Evolutionary conservation across 225 moss, liverwort and hornwort species (phyloP).

Genomic region (Thuidium tamariscinum): DNA sequence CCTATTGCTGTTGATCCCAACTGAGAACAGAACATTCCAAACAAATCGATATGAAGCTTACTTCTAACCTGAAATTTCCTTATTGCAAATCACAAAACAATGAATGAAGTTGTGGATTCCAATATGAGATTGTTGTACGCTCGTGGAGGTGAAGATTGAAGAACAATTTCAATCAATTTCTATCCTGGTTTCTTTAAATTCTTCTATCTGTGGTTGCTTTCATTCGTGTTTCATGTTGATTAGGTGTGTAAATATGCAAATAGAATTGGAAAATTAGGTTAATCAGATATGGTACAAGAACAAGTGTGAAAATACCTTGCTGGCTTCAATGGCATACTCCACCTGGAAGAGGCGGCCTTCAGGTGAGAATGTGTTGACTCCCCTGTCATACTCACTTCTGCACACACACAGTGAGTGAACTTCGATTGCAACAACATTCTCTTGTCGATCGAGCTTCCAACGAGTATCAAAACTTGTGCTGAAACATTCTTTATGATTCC

Average conservation of each 20-base stretch:
- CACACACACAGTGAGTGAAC: background rate
- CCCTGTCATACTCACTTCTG: conserved; percentile 54
- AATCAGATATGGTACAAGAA: background rate
- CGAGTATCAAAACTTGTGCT: background rate
- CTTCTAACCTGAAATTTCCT: background rate
- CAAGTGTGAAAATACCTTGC: conserved; percentile 6
- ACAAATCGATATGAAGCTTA: background rate
- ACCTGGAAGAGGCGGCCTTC: conserved; percentile 54
- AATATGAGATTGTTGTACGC: background rate
- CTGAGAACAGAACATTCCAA: background rate
- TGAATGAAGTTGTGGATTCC: background rate
- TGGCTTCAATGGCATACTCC: conserved; percentile 53
- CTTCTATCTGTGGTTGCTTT: background rate
- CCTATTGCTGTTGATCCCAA: conserved; percentile 31
- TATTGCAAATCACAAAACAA: background rate
- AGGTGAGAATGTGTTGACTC: conserved; percentile 44
- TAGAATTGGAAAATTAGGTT: too few species aligned
- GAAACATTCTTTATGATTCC: background rate
- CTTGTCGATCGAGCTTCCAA: background rate
- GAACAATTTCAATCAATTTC: background rate
- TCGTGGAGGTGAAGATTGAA: background rate
- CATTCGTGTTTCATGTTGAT: background rate
- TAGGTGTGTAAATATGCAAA: background rate
- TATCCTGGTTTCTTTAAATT: background rate
- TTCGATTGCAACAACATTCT: background rate